Percentiles rank a stretch among this genome's conserved stretches.
These are phyloP conservation scores for Gossypium longicalyx DNA, from an alignment of 345 rosid genomes.

Conservation along the genomic window DNA sequence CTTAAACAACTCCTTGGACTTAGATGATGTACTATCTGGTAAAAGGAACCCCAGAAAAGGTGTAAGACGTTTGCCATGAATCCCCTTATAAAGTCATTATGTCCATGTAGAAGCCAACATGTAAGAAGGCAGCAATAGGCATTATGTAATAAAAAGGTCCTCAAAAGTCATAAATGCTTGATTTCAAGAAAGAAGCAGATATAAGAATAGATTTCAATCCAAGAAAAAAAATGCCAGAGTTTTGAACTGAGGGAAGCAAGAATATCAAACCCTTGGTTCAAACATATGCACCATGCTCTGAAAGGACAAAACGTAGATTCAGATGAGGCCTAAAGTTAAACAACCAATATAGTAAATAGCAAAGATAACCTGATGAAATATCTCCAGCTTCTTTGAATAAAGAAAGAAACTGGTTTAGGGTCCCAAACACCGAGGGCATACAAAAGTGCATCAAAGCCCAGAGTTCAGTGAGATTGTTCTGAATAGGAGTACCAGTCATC, in stretches of 20 bases:
- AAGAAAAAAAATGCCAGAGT: background rate
- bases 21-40: constrained; percentile 39
- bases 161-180: background rate
- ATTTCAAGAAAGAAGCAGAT: background rate
- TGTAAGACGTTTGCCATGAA: background rate
- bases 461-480: constrained; percentile 83
- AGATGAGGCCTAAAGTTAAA: background rate
- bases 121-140: background rate
- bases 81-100: background rate
- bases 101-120: background rate
- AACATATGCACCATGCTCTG: background rate
- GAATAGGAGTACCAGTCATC: constrained; percentile 92
- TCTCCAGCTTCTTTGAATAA: constrained; percentile 65
- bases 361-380: constrained; percentile 35
- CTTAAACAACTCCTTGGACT: constrained; percentile 41
- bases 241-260: background rate
- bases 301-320: background rate
- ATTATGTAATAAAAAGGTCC: background rate
- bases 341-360: too few relatives aligned
- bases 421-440: constrained; percentile 84
- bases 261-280: background rate
- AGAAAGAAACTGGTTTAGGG: constrained; percentile 59
- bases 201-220: background rate
- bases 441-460: constrained; percentile 96
- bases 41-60: constrained; percentile 9